Evolutionary conservation across 371 early-diverging fungal species (phyloP), one percentile per base, ranked within the genome.

Genomic region (Mortierella sp.): DNA sequence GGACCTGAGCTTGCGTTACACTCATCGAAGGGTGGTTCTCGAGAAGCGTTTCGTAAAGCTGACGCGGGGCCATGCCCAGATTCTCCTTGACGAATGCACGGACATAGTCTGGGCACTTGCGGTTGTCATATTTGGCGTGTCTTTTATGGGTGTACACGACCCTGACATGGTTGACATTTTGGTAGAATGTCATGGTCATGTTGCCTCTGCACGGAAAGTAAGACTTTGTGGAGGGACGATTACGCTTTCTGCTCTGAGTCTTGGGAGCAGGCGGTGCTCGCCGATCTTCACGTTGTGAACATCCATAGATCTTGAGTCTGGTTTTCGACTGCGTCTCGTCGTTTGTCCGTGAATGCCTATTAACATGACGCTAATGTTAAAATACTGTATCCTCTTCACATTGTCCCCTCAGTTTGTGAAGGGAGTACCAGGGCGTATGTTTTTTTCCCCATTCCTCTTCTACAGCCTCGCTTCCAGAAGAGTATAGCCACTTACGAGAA

Each of bases 401-500:
- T n/a, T n/a, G n/a, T n/a, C n/a, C n/a, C n/a, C n/a, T n/a, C n/a
- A n/a, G n/a, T n/a, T n/a, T n/a, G n/a, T n/a, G n/a, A n/a, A n/a
- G n/a, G n/a, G n/a, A n/a, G n/a, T n/a, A n/a, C n/a, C n/a, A n/a
- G n/a, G n/a, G n/a, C n/a, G n/a, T n/a, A n/a, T n/a, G n/a, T n/a
- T n/a, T n/a, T n/a, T n/a, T n/a, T n/a, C n/a, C n/a, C n/a, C n/a
- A n/a, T n/a, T n/a, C n/a, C n/a, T n/a, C n/a, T n/a, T n/a, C n/a
- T n/a, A n/a, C n/a, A n/a, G n/a, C n/a, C n/a, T n/a, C n/a, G n/a
- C n/a, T n/a, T n/a, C n/a, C n/a, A n/a, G n/a, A n/a, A n/a, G n/a
- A n/a, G n/a, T n/a, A n/a, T n/a, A n/a, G n/a, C n/a, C n/a, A 47
- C 74, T 53, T 68, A 74, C 74, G 74, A 74, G 46, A 74, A 74